These are phyloP conservation scores for Dactylellina drechsleri DNA, from an alignment of 2,329 filamentous ascomycete species.

Conservation along the genomic window DNA sequence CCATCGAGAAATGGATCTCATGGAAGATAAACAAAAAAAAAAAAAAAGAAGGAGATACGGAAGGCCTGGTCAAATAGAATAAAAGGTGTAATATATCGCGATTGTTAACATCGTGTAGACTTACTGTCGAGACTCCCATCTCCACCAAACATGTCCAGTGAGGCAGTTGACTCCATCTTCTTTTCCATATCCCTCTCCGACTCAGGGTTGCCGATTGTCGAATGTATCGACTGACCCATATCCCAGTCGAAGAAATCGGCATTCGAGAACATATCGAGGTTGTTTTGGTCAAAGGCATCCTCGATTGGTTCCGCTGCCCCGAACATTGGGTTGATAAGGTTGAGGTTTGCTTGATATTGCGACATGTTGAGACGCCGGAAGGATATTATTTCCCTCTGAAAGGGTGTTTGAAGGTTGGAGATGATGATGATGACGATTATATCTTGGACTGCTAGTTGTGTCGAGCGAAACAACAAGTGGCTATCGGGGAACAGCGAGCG, in stretches of 20 bases:
- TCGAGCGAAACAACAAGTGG: too few relatives aligned
- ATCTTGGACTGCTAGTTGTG: too few relatives aligned
- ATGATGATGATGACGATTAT: too few relatives aligned
- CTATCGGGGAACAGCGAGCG: too few relatives aligned
- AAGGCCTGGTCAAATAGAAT: too few relatives aligned
- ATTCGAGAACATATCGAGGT: conserved; percentile 82
- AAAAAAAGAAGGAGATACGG: background rate
- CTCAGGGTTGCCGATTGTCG: conserved; percentile 50
- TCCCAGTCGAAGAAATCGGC: conserved; percentile 84
- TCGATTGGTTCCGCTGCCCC: conserved; percentile 60
- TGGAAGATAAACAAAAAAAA: too few relatives aligned
- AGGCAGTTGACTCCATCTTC: conserved; percentile 40
- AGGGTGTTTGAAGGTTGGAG: too few relatives aligned
- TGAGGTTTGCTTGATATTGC: conserved; percentile 52
- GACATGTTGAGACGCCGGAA: conserved; percentile 38
- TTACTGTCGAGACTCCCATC: conserved; percentile 49
- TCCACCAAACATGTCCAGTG: conserved; percentile 44
- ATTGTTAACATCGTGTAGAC: conserved; percentile 2
- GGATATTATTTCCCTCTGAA: conserved; percentile 5
- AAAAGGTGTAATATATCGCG: too few relatives aligned
- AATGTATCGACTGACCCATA: conserved; percentile 69
- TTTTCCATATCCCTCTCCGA: conserved; percentile 37
- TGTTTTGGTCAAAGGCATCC: conserved; percentile 73
- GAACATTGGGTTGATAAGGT: conserved; percentile 53
- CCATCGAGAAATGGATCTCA: background rate